A percentile compares a stretch with the other conserved stretches of the same genome.
Evolutionary conservation across 345 rosid genomes (phyloP).

Genomic region (Eucalyptus brandiana): DNA sequence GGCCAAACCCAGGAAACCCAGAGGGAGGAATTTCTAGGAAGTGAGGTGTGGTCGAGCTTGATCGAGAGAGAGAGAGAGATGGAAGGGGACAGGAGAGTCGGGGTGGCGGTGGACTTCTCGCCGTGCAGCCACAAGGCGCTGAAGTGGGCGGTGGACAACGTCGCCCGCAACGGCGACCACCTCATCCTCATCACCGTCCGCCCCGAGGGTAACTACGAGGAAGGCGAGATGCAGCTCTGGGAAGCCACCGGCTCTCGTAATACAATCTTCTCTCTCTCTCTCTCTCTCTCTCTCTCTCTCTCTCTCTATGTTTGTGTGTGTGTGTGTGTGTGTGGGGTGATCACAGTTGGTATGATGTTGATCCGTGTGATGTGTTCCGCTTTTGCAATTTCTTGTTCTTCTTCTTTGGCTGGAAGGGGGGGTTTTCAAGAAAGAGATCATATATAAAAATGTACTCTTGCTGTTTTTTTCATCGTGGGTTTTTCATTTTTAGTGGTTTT

Average conservation of each 20-base stretch:
- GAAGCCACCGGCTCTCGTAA: constrained; percentile 78
- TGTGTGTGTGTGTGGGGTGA: background rate
- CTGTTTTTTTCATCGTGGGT: background rate
- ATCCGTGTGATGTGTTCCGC: background rate
- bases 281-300: background rate
- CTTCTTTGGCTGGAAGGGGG: background rate
- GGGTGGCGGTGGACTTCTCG: constrained; percentile 93
- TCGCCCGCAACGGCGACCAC: constrained; percentile 68
- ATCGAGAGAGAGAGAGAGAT: background rate
- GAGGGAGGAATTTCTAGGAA: background rate
- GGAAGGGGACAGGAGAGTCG: constrained; percentile 54
- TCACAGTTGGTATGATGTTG: background rate
- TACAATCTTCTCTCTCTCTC: background rate
- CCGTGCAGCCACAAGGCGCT: constrained; percentile 70
- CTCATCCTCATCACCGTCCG: constrained; percentile 53
- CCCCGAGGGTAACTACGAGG: constrained; percentile 48
- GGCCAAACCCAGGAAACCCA: background rate
- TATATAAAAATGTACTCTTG: background rate
- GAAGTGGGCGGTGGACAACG: constrained; percentile 80
- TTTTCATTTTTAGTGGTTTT: background rate
- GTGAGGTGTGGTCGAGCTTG: background rate
- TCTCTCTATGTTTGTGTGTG: no score
- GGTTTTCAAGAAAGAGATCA: background rate
- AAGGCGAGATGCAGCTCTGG: constrained; percentile 95
- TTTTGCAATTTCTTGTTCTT: background rate